Evolutionary conservation across 1,284 basidiomycete species (phyloP).

Genomic region (Cryptococcus deneoformans): DNA sequence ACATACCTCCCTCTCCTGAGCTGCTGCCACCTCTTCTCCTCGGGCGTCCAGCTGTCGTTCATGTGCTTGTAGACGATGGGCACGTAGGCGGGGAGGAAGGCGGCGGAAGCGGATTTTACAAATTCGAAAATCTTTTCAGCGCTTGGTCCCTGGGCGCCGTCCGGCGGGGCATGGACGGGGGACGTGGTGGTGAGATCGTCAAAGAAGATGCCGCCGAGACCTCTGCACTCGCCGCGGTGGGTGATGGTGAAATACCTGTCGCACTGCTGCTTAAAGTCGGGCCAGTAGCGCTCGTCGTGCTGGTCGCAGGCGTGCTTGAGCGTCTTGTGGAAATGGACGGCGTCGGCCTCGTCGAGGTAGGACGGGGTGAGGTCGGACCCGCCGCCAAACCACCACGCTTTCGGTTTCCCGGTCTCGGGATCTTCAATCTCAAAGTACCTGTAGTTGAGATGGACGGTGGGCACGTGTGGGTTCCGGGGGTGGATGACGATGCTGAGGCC

Average conservation of each 20-base stretch:
- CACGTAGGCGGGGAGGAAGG: constrained; percentile 84
- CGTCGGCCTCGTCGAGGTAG: constrained; percentile 88
- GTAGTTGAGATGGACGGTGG: constrained; percentile 96
- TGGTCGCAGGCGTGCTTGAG: constrained; percentile 74
- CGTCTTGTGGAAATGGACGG: constrained; percentile 77
- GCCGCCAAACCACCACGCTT: constrained; percentile 99
- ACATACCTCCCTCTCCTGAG: constrained; percentile 85
- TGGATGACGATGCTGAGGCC: constrained; percentile 92
- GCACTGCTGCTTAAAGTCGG: constrained; percentile 90
- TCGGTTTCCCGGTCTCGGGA: constrained; percentile 46
- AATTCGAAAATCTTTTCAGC: constrained; percentile 71
- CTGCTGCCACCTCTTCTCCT: constrained; percentile 80
- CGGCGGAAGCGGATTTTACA: constrained; percentile 64
- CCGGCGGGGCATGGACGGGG: constrained; percentile 29
- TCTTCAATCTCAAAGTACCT: constrained; percentile 93
- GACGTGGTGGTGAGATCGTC: constrained; percentile 67
- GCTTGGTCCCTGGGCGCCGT: constrained; percentile 30
- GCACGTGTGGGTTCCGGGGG: constrained; percentile 84
- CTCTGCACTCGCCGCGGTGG: constrained; percentile 87
- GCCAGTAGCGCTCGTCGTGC: constrained; percentile 69
- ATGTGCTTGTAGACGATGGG: constrained; percentile 68
- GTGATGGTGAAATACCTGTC: constrained; percentile 95
- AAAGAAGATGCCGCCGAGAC: constrained; percentile 95
- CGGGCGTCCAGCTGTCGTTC: constrained; percentile 59
- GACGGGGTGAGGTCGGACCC: constrained; percentile 95